These are phyloP conservation scores for Ophiostoma quercus DNA, from an alignment of 2,329 filamentous ascomycete genomes.

Conservation along the genomic window DNA sequence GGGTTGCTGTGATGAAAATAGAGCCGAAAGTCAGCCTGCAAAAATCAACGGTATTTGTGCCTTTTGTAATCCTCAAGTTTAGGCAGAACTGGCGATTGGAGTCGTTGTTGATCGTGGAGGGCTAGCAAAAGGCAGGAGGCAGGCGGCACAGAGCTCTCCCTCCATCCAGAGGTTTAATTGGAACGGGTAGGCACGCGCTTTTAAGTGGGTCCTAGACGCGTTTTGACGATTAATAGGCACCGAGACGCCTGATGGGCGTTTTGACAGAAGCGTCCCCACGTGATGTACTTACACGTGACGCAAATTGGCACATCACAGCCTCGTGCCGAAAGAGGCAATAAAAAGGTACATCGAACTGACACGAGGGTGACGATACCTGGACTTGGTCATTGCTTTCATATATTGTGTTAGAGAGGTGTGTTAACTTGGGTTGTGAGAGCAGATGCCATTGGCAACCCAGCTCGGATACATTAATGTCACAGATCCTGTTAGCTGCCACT, in stretches of 20 bases:
- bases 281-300: background rate
- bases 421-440: no score
- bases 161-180: slow-evolving; percentile 7
- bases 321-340: background rate
- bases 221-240: slow-evolving; percentile 6
- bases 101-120: background rate
- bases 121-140: background rate
- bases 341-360: background rate
- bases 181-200: background rate
- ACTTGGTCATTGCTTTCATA: background rate
- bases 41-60: no score
- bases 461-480: background rate
- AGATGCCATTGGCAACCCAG: no score
- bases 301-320: background rate
- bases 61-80: background rate
- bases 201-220: background rate
- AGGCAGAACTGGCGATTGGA: background rate
- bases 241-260: background rate
- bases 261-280: background rate
- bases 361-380: background rate
- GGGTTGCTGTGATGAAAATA: background rate
- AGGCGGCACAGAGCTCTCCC: background rate
- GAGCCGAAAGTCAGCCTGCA: no score
- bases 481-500: background rate
- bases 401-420: no score